A percentile compares a stretch with the other conserved stretches of the same genome.
phyloP scores from a whole-genome alignment of 2,329 filamentous ascomycete genomes.

The Daldinia eschscholtzii region DNA sequence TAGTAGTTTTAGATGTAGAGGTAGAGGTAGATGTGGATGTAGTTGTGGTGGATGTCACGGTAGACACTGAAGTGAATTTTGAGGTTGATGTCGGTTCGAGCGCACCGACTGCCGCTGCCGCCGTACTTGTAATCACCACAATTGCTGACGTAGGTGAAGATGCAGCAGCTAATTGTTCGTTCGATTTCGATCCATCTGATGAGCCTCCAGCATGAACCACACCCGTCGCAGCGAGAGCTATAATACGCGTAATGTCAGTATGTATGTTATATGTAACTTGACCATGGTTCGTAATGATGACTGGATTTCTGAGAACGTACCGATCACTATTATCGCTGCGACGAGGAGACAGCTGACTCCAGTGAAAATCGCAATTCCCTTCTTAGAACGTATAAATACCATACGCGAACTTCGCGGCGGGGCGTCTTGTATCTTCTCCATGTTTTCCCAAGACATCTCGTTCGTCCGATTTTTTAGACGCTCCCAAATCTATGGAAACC shows the following conservation, averaged over 20 bases:
- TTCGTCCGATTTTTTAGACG: conserved; percentile 1
- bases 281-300: neutral
- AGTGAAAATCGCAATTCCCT: conserved; percentile 30
- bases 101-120: conserved; percentile 12
- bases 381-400: conserved; percentile 33
- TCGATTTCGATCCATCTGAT: conserved; percentile 16
- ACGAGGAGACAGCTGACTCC: conserved; percentile 21
- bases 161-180: conserved; percentile 13
- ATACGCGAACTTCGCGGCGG: conserved; percentile 16
- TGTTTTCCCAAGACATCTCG: conserved; percentile 18
- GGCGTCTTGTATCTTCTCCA: conserved; percentile 29
- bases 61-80: neutral
- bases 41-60: conserved; percentile 5
- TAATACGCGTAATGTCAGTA: conserved; percentile 18
- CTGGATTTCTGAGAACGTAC: conserved; percentile 24
- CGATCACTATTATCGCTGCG: conserved; percentile 31
- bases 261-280: neutral
- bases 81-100: conserved; percentile 5
- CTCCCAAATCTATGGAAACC: conserved; percentile 6
- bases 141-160: conserved; percentile 14
- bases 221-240: conserved; percentile 35
- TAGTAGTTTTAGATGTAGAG: neutral
- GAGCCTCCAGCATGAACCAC: conserved; percentile 22
- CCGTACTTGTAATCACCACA: conserved; percentile 11
- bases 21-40: conserved; percentile 3